Base-by-base conservation (phyloP, 306 rosid genomes). In the Mimosa pudica region DNA sequence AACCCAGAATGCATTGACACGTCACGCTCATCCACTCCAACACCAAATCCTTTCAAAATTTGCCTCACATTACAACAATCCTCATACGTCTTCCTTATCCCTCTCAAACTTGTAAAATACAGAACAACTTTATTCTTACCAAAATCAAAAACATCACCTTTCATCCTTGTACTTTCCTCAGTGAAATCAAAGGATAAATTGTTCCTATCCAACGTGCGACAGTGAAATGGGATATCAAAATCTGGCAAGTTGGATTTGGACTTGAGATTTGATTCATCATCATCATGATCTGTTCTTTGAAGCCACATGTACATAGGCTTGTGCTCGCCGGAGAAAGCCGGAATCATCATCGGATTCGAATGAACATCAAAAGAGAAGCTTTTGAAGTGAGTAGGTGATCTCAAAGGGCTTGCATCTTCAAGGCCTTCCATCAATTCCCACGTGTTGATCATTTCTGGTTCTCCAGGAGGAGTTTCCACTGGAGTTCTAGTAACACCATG, bases 341-440 rank as follows among this genome's bases (percentile, higher is more conserved):
- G 71, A 41, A 68, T 4, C 7, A 24, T 24, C 30, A 24, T 24
- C 30, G 55, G 41, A 45, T 6, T 36, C 10, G 18, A 32, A 69
- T 66, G 74, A 7, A 70, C 74, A 77, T 90, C 90, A 16, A 93
- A 95, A 24, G 97, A 95, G 77, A 95, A 87, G 86, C 93, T 90
- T 62, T 88, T 73, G 64, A 85, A 45, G 32, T 78, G 92, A 73
- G 78, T 84, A 3, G 81, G 82, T 36, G 85, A 60, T 63, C 89
- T 72, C 10, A 84, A 72, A 61, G 99, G 96, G 74, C 89, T 89
- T 0, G 47, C 66, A 4, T 93, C 99, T 77, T 95, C 99, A 42
- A 95, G 97, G 2, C 99, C 99, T 85, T 89, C 99, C 99, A 93
- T 93, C 8, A 95, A 77, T 80, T 95, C 98, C 98, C 99, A 93